Conservation (phyloP, 2,329 filamentous ascomycete genomes). For the Alternaria sp. region DNA sequence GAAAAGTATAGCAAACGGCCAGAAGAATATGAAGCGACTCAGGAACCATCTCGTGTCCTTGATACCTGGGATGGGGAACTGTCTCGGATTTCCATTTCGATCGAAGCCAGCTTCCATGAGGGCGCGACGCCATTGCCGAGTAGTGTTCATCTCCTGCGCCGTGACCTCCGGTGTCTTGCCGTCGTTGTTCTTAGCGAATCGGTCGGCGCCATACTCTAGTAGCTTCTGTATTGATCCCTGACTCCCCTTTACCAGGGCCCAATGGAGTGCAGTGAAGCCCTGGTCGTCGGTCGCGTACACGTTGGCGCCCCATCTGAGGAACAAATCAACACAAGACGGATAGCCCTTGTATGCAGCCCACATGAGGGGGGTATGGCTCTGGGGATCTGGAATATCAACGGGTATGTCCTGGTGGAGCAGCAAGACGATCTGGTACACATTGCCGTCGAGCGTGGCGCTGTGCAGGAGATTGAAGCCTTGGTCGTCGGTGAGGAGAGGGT, state of each 20-base stretch:
- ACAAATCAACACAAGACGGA: conserved; percentile 88
- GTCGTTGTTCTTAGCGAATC: conserved; percentile 86
- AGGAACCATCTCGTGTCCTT: conserved; percentile 82
- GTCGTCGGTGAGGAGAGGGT: conserved; percentile 88
- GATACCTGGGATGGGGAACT: conserved; percentile 77
- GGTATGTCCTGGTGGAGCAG: conserved; percentile 95
- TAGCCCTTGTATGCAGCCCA: conserved; percentile 99
- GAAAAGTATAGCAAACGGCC: conserved; percentile 82
- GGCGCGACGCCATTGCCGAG: conserved; percentile 80
- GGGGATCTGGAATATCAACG: conserved; percentile 87
- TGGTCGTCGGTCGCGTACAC: conserved; percentile 90
- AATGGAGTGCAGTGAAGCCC: conserved; percentile 93
- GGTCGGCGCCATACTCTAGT: conserved; percentile 92
- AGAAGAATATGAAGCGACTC: conserved; percentile 86
- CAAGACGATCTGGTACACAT: conserved; percentile 86
- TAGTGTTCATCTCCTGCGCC: conserved; percentile 88
- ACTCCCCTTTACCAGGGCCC: conserved; percentile 94
- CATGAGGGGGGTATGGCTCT: conserved; percentile 95
- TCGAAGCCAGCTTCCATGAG: conserved; percentile 86
- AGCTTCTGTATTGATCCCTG: conserved; percentile 90
- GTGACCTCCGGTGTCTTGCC: conserved; percentile 90
- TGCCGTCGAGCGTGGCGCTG: conserved; percentile 96
- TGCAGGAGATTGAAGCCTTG: conserved; percentile 99
- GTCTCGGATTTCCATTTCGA: conserved; percentile 74
- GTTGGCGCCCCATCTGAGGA: conserved; percentile 93